Base-by-base conservation (phyloP, 192 early-diverging fungal genomes). In the Phlyctochytrium planicorne region DNA sequence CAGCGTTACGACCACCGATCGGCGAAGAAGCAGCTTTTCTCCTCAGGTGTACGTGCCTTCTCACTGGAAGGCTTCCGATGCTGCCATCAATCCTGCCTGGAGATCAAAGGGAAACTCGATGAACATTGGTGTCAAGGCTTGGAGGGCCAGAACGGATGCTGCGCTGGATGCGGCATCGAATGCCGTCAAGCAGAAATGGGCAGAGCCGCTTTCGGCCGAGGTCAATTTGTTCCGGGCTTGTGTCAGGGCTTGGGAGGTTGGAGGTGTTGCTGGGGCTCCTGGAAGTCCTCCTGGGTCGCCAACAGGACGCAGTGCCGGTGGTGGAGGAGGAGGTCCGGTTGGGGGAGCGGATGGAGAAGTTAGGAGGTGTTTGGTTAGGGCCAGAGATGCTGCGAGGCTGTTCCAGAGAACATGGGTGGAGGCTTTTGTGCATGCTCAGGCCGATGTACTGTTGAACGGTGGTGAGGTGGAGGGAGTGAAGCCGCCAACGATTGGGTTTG, bases 381-480 rank as follows among this genome's bases (percentile, higher is more conserved):
- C 40, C 40, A 47, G 20, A 20, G 40, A 47, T 6, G 20, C 10
- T 20, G 40, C 40, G 40, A 47, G 40, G 40, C 6, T 47, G 40
- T 47, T 47, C 40, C 40, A 47, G 40, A 6, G 40, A 6, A 47
- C 40, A 20, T 47, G 40, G 40, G 40, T 47, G 40, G 40, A 47
- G 40, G 40, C 40, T 6, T 47, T 47, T 47, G 40, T 47, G 40
- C 40, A 47, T 47, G 40, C 40, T 14, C 40, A 47, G 40, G 40
- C 40, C 10, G 40, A 47, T 47, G 40, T 47, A 20, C 20, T 47
- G 6, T 6, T 20, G 40, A 47, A 47, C 40, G 40, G 40, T 6
- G 40, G 10, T 6, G 40, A 47, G 6, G 40, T 20, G 40, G 40
- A 47, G 6, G 40, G 40, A 20, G 40, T 20, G 6, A 20, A 6